phyloP scores from a whole-genome alignment of 441 rosid species.

The Jatropha multifida region DNA sequence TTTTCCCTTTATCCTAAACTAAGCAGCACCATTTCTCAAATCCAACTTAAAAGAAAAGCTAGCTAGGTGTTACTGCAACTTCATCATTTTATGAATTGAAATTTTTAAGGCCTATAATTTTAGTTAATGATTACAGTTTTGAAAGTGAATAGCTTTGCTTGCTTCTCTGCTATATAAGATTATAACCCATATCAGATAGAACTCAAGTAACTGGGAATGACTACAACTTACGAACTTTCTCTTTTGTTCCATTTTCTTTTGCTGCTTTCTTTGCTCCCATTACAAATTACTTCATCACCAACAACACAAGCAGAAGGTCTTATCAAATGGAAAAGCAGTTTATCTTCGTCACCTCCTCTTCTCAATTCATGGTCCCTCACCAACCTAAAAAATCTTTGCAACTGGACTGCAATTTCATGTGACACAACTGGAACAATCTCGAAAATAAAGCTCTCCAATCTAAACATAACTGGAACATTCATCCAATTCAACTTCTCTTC shows the following conservation, averaged over 20 bases:
- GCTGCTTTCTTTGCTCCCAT: conserved; percentile 33
- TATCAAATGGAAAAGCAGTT: conserved; percentile 45
- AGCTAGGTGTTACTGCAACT: background rate
- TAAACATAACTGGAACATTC: conserved; percentile 38
- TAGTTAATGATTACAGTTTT: background rate
- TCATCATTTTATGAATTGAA: background rate
- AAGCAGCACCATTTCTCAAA: background rate
- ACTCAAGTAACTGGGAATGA: conserved; percentile 19
- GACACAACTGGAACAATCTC: conserved; percentile 29
- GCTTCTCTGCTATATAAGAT: background rate
- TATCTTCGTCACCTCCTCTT: conserved; percentile 29
- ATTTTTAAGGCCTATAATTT: background rate
- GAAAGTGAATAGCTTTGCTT: background rate
- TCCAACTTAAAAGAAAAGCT: background rate
- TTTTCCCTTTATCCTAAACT: too few relatives aligned
- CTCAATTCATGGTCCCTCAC: conserved; percentile 52
- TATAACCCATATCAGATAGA: background rate
- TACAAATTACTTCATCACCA: conserved; percentile 34
- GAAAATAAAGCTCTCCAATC: conserved; percentile 32
- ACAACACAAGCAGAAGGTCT: conserved; percentile 58
- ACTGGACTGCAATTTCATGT: conserved; percentile 52
- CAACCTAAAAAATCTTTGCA: conserved; percentile 49
- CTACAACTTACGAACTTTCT: background rate
- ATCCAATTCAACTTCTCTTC: conserved; percentile 47
- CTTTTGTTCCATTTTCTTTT: conserved; percentile 25